Evolutionary conservation across 805 yeast species (phyloP).

Genomic region (Soucietia sequanensis): DNA sequence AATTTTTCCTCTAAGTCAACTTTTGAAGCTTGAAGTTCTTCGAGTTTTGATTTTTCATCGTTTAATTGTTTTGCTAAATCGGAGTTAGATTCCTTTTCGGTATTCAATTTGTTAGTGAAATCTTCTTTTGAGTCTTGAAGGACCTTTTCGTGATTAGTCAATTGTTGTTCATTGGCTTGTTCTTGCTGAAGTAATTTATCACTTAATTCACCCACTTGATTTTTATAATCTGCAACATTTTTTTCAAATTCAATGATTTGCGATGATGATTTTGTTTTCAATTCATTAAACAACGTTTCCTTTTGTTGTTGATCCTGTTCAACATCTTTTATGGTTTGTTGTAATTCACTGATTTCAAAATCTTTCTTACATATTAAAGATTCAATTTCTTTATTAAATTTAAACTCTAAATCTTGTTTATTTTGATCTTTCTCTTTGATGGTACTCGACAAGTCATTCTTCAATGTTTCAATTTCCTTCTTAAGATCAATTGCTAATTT

Average conservation of each 20-base stretch:
- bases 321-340: not conserved
- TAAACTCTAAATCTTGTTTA: constrained; percentile 18
- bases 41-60: too few relatives aligned
- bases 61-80: too few relatives aligned
- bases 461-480: too few relatives aligned
- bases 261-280: not conserved
- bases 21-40: too few relatives aligned
- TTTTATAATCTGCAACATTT: not conserved
- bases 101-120: too few relatives aligned
- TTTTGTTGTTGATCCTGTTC: constrained; percentile 1
- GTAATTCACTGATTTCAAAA: constrained; percentile 12
- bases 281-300: not conserved
- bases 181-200: too few relatives aligned
- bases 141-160: not conserved
- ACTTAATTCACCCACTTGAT: not conserved
- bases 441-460: not conserved
- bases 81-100: too few relatives aligned
- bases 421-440: constrained; percentile 5
- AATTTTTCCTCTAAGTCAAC: not conserved
- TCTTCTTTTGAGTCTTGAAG: too few relatives aligned
- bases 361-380: constrained; percentile 20
- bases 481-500: too few relatives aligned
- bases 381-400: constrained; percentile 24
- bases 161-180: too few relatives aligned
- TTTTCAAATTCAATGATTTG: not conserved